These are phyloP conservation scores for Petunia axillaris DNA, from an alignment of 257 asterid genomes.

Conservation along the genomic window DNA sequence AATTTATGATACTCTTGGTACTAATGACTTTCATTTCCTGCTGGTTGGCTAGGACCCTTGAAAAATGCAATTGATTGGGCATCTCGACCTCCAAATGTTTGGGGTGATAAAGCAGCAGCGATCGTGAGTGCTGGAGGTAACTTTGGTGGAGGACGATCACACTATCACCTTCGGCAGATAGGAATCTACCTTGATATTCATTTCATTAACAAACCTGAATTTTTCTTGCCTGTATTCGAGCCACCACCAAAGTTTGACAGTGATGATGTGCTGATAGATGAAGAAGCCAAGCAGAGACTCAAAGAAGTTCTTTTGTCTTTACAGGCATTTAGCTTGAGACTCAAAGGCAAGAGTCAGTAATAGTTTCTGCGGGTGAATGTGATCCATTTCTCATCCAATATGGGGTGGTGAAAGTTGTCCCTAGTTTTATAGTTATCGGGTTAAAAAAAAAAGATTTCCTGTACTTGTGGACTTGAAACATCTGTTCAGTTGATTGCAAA, in stretches of 20 bases:
- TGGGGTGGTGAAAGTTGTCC: not conserved
- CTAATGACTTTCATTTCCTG: not conserved
- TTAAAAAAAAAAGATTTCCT: not conserved
- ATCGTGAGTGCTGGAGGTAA: slow-evolving; percentile 74
- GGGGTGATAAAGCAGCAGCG: slow-evolving; percentile 83
- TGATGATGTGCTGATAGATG: slow-evolving; percentile 70
- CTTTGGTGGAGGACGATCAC: slow-evolving; percentile 80
- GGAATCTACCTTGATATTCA: slow-evolving; percentile 84
- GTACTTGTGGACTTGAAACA: not conserved
- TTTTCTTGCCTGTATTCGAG: slow-evolving; percentile 59
- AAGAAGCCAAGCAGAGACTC: slow-evolving; percentile 28
- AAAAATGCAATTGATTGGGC: slow-evolving; percentile 96
- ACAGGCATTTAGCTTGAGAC: slow-evolving; percentile 22
- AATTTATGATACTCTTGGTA: not conserved
- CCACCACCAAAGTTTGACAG: slow-evolving; percentile 69
- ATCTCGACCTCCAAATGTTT: slow-evolving; percentile 81
- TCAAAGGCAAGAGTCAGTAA: not conserved
- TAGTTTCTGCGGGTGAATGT: not conserved
- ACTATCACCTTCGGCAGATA: slow-evolving; percentile 79
- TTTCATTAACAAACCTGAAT: slow-evolving; percentile 88
- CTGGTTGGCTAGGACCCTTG: slow-evolving; percentile 54
- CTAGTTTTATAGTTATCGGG: not conserved
- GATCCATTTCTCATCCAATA: slow-evolving; percentile 11
- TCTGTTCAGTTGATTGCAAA: not conserved
- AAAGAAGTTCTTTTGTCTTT: slow-evolving; percentile 13